Evolutionary conservation across 148 eudicot species (phyloP), one percentile per base, ranked within the genome.

Genomic region (Nepenthes gracilis): DNA sequence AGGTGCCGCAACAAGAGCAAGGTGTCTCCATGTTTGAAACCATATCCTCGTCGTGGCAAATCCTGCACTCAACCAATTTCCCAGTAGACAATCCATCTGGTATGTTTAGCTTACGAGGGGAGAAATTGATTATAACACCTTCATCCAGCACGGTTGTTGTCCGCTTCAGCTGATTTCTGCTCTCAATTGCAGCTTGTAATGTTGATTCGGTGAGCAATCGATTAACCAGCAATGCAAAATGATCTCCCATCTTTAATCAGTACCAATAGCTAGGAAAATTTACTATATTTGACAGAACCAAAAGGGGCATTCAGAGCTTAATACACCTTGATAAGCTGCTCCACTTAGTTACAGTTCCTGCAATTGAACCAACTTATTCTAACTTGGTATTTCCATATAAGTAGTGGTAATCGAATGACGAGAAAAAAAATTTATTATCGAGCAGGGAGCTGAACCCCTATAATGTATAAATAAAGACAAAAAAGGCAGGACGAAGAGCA

Each of bases 1-100:
- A 86, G 77, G 92, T 93, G 52, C 99, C 99, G 76, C 80, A 73
- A 68, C 99, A 93, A 61, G 87, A 84, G 72, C 99, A 93, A 78
- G 99, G 99, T 12, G 85, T 70, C 69, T 93, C 96, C 96, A 93
- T 84, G 36, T 80, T 81, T 2, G 83, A 84, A 72, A 84, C 89
- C 50, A 72, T 68, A 67, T 80, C 99, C 65, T 93, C 99, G 65
- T 86, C 99, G 56, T 86, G 99, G 57, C 99, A 93, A 70, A 93
- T 93, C 75, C 95, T 86, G 63, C 99, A 93, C 73, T 88, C 99
- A 5, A 82, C 91, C 59, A 84, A 33, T 58, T 89, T 93, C 74
- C 83, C 68, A 1, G 86, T 77, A 61, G 78, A 67, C 2, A 69
- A 69, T 15, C 63, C 47, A 50, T 72, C 73, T 35, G 54, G 72